A percentile compares a stretch with the other conserved stretches of the same genome.
Evolutionary conservation across 371 early-diverging fungal species (phyloP).

Genomic region (Syncephalis plumigaleata): DNA sequence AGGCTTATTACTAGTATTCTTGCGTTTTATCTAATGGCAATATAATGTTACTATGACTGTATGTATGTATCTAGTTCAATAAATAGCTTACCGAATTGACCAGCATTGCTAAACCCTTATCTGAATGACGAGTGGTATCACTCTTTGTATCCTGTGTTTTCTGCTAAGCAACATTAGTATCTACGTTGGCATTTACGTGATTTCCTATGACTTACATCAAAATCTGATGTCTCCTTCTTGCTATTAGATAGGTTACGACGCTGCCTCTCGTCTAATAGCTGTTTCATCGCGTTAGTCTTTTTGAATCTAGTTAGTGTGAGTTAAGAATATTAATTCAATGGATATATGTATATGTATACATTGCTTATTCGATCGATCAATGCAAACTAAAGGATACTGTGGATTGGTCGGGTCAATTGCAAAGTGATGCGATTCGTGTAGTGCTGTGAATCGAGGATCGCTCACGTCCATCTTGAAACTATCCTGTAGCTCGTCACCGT

Average conservation of each 20-base stretch:
- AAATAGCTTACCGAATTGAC: too few relatives aligned
- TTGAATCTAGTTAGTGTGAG: slow-evolving; percentile 39
- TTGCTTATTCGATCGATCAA: background rate
- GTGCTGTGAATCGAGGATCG: slow-evolving; percentile 75
- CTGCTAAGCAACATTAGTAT: too few relatives aligned
- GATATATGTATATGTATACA: background rate
- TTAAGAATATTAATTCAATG: background rate
- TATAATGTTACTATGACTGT: too few relatives aligned
- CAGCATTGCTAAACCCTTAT: too few relatives aligned
- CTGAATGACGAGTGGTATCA: too few relatives aligned
- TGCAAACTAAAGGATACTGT: slow-evolving; percentile 15
- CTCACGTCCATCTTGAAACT: slow-evolving; percentile 67
- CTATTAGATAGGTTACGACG: slow-evolving; percentile 3
- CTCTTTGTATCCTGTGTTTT: too few relatives aligned
- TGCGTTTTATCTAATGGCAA: too few relatives aligned
- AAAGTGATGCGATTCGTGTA: slow-evolving; percentile 72
- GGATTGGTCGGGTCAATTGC: slow-evolving; percentile 93
- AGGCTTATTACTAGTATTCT: too few relatives aligned
- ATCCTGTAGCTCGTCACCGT: slow-evolving; percentile 38
- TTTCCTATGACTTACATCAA: too few relatives aligned
- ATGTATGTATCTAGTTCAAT: too few relatives aligned
- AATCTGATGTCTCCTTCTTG: too few relatives aligned
- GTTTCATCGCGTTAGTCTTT: slow-evolving; percentile 80
- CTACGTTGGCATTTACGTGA: too few relatives aligned
- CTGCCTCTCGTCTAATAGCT: slow-evolving; percentile 55